phyloP scores from a whole-genome alignment of 2,329 filamentous ascomycete species.

The Thelonectria blattea region DNA sequence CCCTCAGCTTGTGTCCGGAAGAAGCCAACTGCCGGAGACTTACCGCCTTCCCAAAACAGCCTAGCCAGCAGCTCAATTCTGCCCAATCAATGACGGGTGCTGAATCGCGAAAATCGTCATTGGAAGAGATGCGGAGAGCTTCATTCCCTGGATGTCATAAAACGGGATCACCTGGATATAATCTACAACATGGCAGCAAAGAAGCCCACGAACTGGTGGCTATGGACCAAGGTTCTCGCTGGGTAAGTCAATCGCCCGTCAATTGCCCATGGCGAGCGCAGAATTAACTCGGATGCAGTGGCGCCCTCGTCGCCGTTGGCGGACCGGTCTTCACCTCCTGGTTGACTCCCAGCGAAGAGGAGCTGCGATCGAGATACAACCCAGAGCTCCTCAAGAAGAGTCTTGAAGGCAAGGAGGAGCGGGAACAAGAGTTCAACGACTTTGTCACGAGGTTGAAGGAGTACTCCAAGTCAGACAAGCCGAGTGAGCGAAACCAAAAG shows the following conservation, averaged over 20 bases:
- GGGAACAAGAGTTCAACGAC: slow-evolving; percentile 85
- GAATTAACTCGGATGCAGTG: slow-evolving; percentile 56
- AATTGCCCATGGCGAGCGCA: slow-evolving; percentile 19
- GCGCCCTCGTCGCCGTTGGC: slow-evolving; percentile 74
- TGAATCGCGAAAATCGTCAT: slow-evolving; percentile 39
- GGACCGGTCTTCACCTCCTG: slow-evolving; percentile 85
- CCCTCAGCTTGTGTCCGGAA: slow-evolving; percentile 11
- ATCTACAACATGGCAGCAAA: slow-evolving; percentile 43
- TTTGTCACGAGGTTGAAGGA: slow-evolving; percentile 86
- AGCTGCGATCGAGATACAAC: slow-evolving; percentile 91
- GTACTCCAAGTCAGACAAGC: slow-evolving; percentile 89
- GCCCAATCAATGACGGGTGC: slow-evolving; percentile 41
- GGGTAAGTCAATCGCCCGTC: slow-evolving; percentile 58
- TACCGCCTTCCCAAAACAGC: slow-evolving; percentile 34
- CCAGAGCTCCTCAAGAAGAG: slow-evolving; percentile 91
- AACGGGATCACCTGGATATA: neutral
- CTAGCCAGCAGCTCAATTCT: slow-evolving; percentile 28
- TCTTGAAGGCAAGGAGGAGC: slow-evolving; percentile 76
- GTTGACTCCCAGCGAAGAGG: slow-evolving; percentile 84
- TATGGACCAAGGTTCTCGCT: slow-evolving; percentile 73
- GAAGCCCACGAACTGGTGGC: slow-evolving; percentile 59
- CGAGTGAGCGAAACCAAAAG: slow-evolving; percentile 64
- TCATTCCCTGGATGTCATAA: neutral
- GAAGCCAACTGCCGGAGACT: slow-evolving; percentile 18
- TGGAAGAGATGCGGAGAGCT: slow-evolving; percentile 29